Base-by-base conservation (phyloP, 2,329 filamentous ascomycete genomes). In the Beauveria asiatica region DNA sequence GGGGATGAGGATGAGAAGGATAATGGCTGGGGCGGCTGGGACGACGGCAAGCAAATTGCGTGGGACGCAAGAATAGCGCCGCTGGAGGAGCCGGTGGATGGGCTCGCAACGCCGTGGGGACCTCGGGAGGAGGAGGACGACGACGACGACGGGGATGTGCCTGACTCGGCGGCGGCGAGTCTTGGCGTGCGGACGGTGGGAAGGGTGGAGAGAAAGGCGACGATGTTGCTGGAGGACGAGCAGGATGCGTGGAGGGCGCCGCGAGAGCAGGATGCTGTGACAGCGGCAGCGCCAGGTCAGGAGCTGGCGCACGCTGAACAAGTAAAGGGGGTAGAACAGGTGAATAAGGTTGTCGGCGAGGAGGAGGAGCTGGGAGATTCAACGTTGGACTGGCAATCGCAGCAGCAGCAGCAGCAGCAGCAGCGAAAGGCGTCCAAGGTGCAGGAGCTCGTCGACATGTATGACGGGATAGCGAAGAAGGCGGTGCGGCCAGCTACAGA, bases 381-480 rank as follows among this genome's bases (percentile, higher is more conserved):
- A 13, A 33, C 30, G 11, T 33, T 33, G 30, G 30, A 5, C 5
- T 33, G 30, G 30, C 30, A 33, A 33, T 33, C 30, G 30, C 30
- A 10, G n/a, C 61, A 60, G 4, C 63, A 67, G 27, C 27, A 27
- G 27, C 27, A 46, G 30, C 30, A 30, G 30, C 30, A 17, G 19
- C 61, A 59, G 3, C 63, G 67, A 41, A 68, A 76, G 56, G 64
- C 66, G 0, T 78, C 76, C 8, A 82, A 79, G 62, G 79, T 83
- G 2, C 78, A 79, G 58, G 76, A 78, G 52, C 69, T 83, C 25
- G 80, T 82, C 37, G 74, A 74, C 23, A 75, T 78, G 70, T 81
- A 75, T 53, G 79, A 84, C 61, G 77, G 75, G 3, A 72, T 82
- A 13, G 65, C 70, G 0, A 72, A 64, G 57, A 63, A 48, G 42